A percentile compares a stretch with the other conserved stretches of the same genome.
phyloP scores from a whole-genome alignment of 257 asterid species.

The Solanum verrucosum region DNA sequence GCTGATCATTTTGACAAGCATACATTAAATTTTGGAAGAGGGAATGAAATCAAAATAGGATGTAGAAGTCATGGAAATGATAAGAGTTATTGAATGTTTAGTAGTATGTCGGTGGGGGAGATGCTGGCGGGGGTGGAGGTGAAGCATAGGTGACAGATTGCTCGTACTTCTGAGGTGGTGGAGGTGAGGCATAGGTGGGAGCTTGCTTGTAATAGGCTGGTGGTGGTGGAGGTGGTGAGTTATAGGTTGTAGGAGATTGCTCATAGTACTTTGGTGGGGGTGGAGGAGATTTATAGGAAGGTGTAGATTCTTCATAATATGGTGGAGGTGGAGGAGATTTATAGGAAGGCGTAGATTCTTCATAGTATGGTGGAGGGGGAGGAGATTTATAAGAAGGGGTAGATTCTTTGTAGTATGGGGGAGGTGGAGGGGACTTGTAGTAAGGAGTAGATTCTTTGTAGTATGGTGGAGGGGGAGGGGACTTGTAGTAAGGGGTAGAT shows the following conservation, averaged over 20 bases:
- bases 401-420: background rate
- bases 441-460: background rate
- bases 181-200: background rate
- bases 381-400: background rate
- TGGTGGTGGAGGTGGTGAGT: background rate
- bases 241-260: background rate
- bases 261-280: background rate
- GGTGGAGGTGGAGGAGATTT: background rate
- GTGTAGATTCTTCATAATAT: background rate
- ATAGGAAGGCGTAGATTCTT: background rate
- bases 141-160: background rate
- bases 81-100: background rate
- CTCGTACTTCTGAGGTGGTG: background rate
- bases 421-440: background rate
- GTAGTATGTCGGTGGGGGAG: background rate
- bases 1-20: background rate
- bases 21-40: background rate
- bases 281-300: background rate
- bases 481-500: background rate
- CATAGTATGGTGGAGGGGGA: background rate
- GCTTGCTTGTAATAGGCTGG: background rate
- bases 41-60: background rate
- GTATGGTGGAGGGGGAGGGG: background rate
- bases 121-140: background rate
- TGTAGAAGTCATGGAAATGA: background rate